A percentile compares a stretch with the other conserved stretches of the same genome.
Conservation (phyloP, 305 asterid genomes). For the Striga hermonthica region DNA sequence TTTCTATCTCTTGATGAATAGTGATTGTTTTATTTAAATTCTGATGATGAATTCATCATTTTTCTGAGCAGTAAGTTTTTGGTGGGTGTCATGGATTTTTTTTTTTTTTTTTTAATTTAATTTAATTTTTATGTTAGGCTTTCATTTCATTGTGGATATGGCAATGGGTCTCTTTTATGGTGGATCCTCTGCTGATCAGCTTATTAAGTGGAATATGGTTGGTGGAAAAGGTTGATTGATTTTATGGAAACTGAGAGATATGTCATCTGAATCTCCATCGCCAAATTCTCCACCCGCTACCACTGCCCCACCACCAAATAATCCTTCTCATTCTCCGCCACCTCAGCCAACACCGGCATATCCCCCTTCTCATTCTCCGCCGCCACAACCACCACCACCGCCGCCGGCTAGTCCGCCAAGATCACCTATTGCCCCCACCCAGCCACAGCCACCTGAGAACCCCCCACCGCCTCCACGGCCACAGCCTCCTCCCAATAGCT, state of each 20-base stretch:
- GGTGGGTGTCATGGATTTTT: neutral
- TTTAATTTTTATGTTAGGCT: neutral
- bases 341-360: conserved; percentile 32
- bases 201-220: no score
- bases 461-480: conserved; percentile 43
- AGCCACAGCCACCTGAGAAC: conserved; percentile 30
- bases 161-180: conserved; percentile 2
- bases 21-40: no score
- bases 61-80: no score
- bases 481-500: conserved; percentile 31
- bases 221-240: no score
- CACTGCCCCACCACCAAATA: conserved; percentile 31
- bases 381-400: conserved; percentile 39
- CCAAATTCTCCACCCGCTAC: conserved; percentile 47
- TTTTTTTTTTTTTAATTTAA: no score
- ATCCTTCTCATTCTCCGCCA: conserved; percentile 17
- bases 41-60: no score
- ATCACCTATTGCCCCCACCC: conserved; percentile 46
- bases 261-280: conserved; percentile 68
- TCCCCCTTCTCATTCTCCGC: conserved; percentile 30
- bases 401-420: conserved; percentile 30
- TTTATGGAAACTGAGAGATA: no score
- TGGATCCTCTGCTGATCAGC: conserved; percentile 30
- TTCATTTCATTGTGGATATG: conserved; percentile 27
- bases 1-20: no score